Percentiles rank a stretch among this genome's conserved stretches.
phyloP scores from a whole-genome alignment of 129 eudicot species.

The Dittrichia graveolens region DNA sequence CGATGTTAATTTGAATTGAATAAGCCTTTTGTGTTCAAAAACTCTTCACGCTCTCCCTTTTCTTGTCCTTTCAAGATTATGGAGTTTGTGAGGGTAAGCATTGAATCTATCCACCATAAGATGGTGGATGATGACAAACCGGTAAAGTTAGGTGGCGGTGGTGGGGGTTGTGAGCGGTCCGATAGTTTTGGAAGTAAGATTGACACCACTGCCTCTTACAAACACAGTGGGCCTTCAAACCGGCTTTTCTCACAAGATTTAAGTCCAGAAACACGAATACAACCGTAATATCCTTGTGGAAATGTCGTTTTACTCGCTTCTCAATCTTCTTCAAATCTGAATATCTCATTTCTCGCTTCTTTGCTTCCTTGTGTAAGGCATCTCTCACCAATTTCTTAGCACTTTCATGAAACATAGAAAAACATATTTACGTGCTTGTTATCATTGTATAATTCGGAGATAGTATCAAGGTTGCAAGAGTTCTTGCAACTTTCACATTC shows the following conservation, averaged over 20 bases:
- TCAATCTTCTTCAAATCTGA: constrained; percentile 84
- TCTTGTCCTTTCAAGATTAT: no score
- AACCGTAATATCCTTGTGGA: constrained; percentile 86
- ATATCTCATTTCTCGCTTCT: constrained; percentile 88
- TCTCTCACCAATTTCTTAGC: constrained; percentile 76
- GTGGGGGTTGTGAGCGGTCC: constrained; percentile 49
- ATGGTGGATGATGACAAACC: no score
- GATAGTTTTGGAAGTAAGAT: constrained; percentile 43
- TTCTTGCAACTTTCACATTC: neutral
- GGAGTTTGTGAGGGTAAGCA: no score
- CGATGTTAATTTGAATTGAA: no score
- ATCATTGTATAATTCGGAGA: neutral
- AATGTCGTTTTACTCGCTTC: constrained; percentile 86
- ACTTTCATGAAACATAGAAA: constrained; percentile 65
- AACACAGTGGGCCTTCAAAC: constrained; percentile 61
- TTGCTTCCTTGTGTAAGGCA: constrained; percentile 80
- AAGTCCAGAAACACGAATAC: constrained; percentile 75
- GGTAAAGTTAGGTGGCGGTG: constrained; percentile 33
- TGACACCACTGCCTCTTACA: constrained; percentile 65
- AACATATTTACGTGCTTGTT: neutral
- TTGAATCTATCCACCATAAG: no score
- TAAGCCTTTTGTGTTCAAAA: no score
- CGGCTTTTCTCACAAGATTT: constrained; percentile 69
- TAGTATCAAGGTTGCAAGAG: neutral
- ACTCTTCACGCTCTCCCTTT: no score